These are phyloP conservation scores for Pythium pyrilobum DNA, from an alignment of 352 stramenopile genomes.

Conservation along the genomic window DNA sequence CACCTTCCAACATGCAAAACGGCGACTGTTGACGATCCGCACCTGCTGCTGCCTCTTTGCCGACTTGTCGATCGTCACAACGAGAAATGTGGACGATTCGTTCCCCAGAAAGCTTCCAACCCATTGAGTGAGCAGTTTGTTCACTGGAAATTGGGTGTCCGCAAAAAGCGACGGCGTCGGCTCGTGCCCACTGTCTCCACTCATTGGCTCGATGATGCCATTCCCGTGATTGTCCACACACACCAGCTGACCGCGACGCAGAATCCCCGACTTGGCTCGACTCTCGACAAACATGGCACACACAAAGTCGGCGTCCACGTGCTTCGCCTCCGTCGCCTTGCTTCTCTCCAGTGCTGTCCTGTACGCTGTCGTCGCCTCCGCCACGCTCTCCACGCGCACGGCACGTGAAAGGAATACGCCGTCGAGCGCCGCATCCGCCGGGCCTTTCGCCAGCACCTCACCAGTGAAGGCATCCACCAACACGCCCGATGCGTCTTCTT, in stretches of 20 bases:
- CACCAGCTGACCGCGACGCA: conserved; percentile 31
- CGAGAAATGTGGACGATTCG: conserved; percentile 36
- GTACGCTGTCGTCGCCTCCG: conserved; percentile 34
- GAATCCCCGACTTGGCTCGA: conserved; percentile 6
- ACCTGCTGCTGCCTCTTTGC: conserved; percentile 65
- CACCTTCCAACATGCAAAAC: too few species aligned
- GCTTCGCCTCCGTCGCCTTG: not conserved
- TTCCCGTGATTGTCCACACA: conserved; percentile 46
- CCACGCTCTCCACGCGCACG: conserved; percentile 22
- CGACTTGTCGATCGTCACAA: conserved; percentile 57
- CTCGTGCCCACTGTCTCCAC: not conserved
- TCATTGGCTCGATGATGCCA: conserved; percentile 37
- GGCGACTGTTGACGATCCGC: too few species aligned
- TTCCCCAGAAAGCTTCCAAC: conserved; percentile 50
- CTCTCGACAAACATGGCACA: conserved; percentile 44
- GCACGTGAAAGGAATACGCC: conserved; percentile 21
- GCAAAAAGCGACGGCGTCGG: conserved; percentile 23
- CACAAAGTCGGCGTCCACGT: conserved; percentile 27
- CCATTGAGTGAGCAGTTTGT: conserved; percentile 28
- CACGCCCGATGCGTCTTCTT: not conserved
- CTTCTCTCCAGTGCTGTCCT: conserved; percentile 15
- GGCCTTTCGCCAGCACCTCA: not conserved
- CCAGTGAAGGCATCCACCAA: conserved; percentile 11
- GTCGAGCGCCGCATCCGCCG: not conserved
- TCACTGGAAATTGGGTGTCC: conserved; percentile 59